phyloP scores from a whole-genome alignment of 2,329 filamentous ascomycete species.

The Oidium heveae region DNA sequence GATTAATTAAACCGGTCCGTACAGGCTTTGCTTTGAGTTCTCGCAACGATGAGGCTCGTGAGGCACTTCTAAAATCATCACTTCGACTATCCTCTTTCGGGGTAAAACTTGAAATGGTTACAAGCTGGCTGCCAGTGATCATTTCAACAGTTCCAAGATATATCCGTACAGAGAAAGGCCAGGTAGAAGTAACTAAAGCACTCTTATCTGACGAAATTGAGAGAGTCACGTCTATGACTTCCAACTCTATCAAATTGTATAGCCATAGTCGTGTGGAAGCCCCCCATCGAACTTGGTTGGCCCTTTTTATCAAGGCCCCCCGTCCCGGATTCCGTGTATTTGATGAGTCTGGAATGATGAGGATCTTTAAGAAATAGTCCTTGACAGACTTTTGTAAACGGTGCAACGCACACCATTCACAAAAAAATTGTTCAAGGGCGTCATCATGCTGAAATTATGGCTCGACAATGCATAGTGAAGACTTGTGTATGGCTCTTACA shows the following conservation, averaged over 20 bases:
- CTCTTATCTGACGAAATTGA: background rate
- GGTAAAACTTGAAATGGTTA: background rate
- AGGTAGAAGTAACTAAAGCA: background rate
- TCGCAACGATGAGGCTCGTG: slow-evolving; percentile 2
- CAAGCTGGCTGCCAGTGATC: background rate
- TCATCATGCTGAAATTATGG: background rate
- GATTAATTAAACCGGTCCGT: background rate
- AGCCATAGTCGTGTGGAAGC: too few species aligned
- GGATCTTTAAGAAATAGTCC: background rate
- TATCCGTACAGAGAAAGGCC: background rate
- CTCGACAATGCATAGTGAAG: background rate
- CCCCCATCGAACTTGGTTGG: slow-evolving; percentile 1
- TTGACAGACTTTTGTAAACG: background rate
- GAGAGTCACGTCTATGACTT: background rate
- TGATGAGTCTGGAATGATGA: background rate
- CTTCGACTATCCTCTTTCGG: background rate
- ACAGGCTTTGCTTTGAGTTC: background rate
- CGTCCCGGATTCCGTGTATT: background rate
- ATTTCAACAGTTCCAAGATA: background rate
- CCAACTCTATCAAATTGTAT: background rate
- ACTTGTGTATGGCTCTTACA: background rate
- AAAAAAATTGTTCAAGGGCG: background rate
- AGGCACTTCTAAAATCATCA: slow-evolving; percentile 3
- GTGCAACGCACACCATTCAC: background rate
- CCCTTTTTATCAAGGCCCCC: slow-evolving; percentile 1